A percentile compares a stretch with the other conserved stretches of the same genome.
Evolutionary conservation across 2,329 filamentous ascomycete species (phyloP).

Genomic region (Xylariales sp.): DNA sequence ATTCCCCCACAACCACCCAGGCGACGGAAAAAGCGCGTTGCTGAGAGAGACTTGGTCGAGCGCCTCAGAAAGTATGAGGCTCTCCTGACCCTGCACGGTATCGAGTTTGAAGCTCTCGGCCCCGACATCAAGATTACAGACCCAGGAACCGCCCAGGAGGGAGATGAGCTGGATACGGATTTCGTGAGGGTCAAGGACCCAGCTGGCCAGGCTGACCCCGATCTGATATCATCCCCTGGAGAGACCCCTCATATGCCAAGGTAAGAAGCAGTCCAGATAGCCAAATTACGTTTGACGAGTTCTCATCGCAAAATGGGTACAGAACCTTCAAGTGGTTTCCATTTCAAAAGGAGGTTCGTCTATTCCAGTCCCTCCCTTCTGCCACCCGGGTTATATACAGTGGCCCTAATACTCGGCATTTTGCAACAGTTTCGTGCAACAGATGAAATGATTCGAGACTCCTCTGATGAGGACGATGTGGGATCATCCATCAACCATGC

Average conservation of each 20-base stretch:
- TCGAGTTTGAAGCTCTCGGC: slow-evolving; percentile 65
- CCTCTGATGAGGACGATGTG: slow-evolving; percentile 51
- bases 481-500: slow-evolving; percentile 52
- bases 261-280: slow-evolving; percentile 11
- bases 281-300: slow-evolving; percentile 6
- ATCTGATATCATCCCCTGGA: slow-evolving; percentile 21
- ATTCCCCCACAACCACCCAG: slow-evolving; percentile 53
- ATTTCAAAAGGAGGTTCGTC: slow-evolving; percentile 47
- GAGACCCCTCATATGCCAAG: slow-evolving; percentile 23
- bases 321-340: slow-evolving; percentile 46
- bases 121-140: slow-evolving; percentile 40
- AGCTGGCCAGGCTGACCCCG: slow-evolving; percentile 37
- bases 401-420: not conserved
- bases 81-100: slow-evolving; percentile 60
- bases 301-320: slow-evolving; percentile 1
- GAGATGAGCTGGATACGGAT: slow-evolving; percentile 52
- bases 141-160: slow-evolving; percentile 39
- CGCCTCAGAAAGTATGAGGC: slow-evolving; percentile 66
- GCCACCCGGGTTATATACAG: not conserved
- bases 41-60: slow-evolving; percentile 66
- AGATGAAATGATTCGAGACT: slow-evolving; percentile 45
- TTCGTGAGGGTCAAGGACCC: slow-evolving; percentile 48
- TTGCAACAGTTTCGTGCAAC: slow-evolving; percentile 42
- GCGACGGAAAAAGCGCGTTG: slow-evolving; percentile 58
- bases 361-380: too few species aligned